Base-by-base conservation (phyloP, 2,329 filamentous ascomycete species). In the Neonectria coccinea region DNA sequence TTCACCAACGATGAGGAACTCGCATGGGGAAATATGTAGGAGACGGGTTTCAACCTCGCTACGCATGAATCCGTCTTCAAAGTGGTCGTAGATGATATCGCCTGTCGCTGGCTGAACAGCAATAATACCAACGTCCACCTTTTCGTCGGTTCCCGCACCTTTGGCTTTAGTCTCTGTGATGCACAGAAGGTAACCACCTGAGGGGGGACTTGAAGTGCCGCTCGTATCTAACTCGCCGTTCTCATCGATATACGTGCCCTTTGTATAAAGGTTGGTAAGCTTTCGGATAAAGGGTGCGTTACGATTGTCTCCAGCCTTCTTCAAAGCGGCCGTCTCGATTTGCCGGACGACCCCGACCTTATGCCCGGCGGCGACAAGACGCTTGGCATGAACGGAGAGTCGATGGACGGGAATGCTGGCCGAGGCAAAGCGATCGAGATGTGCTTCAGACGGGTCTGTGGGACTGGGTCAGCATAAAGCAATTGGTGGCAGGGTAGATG, bases 1-100 rank as follows among this genome's bases (percentile, higher is more conserved):
- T 14, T 96, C 89, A 14, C 96, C 96, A 1, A 99, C 93, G 48
- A 99, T 91, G 33, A 99, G 84, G 66, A 99, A 93, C 78, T 99
- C 96, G 79, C 94, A 97, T 0, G 96, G 96, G 0, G 95, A 93
- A 69, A 99, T 97, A 77, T 99, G 96, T 31, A 99, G 83, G 27
- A 99, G 82, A n/a, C 96, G 85, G 0, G 96, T 99, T 80, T 99
- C 96, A 36, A 99, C 92, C 77, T 99, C 96, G 73, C 91, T 94
- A 53, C 96, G 87, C 95, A 99, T 97, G 80, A 98, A 98, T 2
- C 95, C 94, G 74, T 99, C 96, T 72, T 98, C 93, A 72, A 99
- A 99, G 64, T 91, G 90, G 75, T 99, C 96, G 73, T 97, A 97
- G 60, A 98, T 91, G 72, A 99, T 93, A 77, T 98, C 95, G 60